These are phyloP conservation scores for Xylariaceae sp. DNA, from an alignment of 2,329 filamentous ascomycete genomes.

Conservation along the genomic window DNA sequence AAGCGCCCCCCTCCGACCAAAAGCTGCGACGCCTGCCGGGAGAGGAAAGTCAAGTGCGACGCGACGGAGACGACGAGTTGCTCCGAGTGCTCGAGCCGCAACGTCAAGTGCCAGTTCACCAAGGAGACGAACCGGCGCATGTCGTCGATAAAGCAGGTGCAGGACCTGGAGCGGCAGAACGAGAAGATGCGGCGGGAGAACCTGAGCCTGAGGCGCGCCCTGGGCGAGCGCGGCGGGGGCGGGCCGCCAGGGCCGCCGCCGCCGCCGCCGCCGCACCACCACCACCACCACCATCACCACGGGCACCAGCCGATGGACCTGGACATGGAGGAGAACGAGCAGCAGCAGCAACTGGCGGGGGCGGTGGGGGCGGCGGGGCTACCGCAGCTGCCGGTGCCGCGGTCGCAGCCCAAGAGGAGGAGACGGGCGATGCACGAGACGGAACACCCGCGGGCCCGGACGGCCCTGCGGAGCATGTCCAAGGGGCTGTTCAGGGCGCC, in stretches of 20 bases:
- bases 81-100: constrained; percentile 92
- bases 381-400: constrained; percentile 56
- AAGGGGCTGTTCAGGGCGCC: constrained; percentile 76
- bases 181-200: constrained; percentile 75
- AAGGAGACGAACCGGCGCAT: constrained; percentile 98
- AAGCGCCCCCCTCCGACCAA: too few relatives aligned
- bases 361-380: too few relatives aligned
- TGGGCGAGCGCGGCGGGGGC: constrained; percentile 44
- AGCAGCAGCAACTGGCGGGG: constrained; percentile 31
- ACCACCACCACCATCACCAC: too few relatives aligned
- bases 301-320: constrained; percentile 46
- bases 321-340: constrained; percentile 39
- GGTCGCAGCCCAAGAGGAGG: constrained; percentile 56
- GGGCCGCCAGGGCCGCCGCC: too few relatives aligned
- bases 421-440: constrained; percentile 44
- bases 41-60: constrained; percentile 82
- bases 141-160: constrained; percentile 99
- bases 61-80: constrained; percentile 94
- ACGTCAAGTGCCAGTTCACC: constrained; percentile 96
- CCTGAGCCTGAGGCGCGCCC: constrained; percentile 58
- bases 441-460: constrained; percentile 64
- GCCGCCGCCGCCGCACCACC: too few relatives aligned
- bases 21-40: constrained; percentile 88
- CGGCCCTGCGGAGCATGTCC: constrained; percentile 65
- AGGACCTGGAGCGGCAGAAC: constrained; percentile 91